A percentile compares a stretch with the other conserved stretches of the same genome.
These are phyloP conservation scores for Miscanthus sacchariflorus DNA, from an alignment of 202 grass and related monocot genomes.

Conservation along the genomic window DNA sequence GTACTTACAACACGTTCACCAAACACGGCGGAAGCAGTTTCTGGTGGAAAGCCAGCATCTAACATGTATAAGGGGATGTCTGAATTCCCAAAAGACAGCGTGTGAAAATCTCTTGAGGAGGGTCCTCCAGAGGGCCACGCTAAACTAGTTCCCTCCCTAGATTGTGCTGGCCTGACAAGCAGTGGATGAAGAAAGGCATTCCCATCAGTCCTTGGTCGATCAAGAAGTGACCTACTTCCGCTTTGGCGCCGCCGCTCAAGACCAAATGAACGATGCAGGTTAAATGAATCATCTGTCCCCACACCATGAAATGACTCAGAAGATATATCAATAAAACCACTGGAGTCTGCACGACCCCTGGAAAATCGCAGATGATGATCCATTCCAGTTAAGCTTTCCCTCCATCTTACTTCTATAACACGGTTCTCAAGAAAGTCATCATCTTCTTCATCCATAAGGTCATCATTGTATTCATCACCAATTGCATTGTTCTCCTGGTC, in stretches of 20 bases:
- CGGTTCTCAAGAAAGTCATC: conserved; percentile 69
- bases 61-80: conserved; percentile 70
- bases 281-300: conserved; percentile 58
- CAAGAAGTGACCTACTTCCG: conserved; percentile 60
- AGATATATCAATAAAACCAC: conserved; percentile 75
- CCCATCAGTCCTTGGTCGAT: conserved; percentile 62
- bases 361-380: conserved; percentile 72
- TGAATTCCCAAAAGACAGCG: conserved; percentile 53
- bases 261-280: conserved; percentile 62
- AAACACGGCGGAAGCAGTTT: conserved; percentile 59
- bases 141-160: conserved; percentile 48
- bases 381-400: conserved; percentile 64
- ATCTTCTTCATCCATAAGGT: conserved; percentile 82
- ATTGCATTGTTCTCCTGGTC: conserved; percentile 76
- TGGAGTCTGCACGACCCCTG: conserved; percentile 55
- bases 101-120: conserved; percentile 56
- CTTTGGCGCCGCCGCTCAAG: conserved; percentile 65
- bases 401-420: conserved; percentile 87
- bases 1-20: conserved; percentile 65
- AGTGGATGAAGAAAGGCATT: conserved; percentile 76
- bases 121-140: conserved; percentile 53
- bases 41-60: conserved; percentile 62
- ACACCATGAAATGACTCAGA: conserved; percentile 66
- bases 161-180: conserved; percentile 60
- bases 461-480: conserved; percentile 74